Evolutionary conservation across 345 rosid genomes (phyloP), one percentile per base, ranked within the genome.

Genomic region (Noccaea bulbosa): DNA sequence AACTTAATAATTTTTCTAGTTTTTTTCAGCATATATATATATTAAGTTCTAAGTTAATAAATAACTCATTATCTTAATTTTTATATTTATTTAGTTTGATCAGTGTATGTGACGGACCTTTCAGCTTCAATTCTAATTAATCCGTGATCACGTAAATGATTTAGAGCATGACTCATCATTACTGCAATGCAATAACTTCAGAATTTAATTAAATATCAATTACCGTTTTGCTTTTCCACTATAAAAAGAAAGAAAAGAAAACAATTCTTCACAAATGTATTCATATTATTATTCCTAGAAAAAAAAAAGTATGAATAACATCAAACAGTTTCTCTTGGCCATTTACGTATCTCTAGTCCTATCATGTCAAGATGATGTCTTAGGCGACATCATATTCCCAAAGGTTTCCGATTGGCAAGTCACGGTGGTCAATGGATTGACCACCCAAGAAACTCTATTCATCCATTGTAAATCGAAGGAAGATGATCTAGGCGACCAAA

Each of bases 401-500:
- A 61, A 74, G 57, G 4, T 67, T 10, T 67, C 66, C 1, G 55
- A 69, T 1, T 73, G 71, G 75, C 78, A 62, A 37, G 67, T 78
- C 41, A 34, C 49, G 11, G 51, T 78, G 27, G 68, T 57, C 61
- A 73, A 73, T 27, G 71, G 71, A 37, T 24, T 78, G 55, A 34
- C 27, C 10, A 15, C 70, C 8, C 3, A 11, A 10, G 59, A 63
- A 50, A 43, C 9, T 4, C 49, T 79, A 8, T 44, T 64, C 27
- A 22, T 79, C 5, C 83, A 79, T 24, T 79, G 82, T 54, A 76
- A 76, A 44, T 79, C 82, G 20, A 70, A 76, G 15, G 80, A 79
- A 11, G 68, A 79, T 5, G 82, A 79, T 64, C 30, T 82, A 5
- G 82, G 85, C 1, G 39, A 61, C 34, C 76, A 69, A 16, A 24